Base-by-base conservation (phyloP, 208 protist species). In the Acanthamoeba healyi region DNA sequence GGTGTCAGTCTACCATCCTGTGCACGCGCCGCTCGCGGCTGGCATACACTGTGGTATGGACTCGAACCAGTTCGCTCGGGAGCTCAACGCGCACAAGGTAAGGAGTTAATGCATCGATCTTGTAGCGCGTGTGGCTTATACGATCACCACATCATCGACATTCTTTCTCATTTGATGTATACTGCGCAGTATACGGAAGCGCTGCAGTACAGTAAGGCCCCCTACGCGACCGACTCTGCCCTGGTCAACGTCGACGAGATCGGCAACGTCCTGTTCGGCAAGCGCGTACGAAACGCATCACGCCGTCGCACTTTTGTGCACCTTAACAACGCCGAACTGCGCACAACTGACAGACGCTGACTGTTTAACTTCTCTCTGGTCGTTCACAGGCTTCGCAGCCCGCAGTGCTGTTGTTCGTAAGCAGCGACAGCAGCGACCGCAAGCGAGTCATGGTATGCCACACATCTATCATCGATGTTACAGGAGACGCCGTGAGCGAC, bases 351-450 rank as follows among this genome's bases (percentile, higher is more conserved):
- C n/a, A n/a, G n/a, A n/a, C n/a, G n/a, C n/a, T n/a, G n/a, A n/a
- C n/a, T n/a, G n/a, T n/a, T n/a, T n/a, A n/a, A n/a, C n/a, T n/a
- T n/a, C n/a, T n/a, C 32, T 38, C 63, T 34, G 6, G 0, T 34
- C 10, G 32, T 70, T 34, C 7, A 72, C 67, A 44, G 67, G 36
- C n/a, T 26, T 26, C 7, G 2, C 67, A 36, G 74, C 74, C 74
- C 34, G 29, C 32, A 26, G 74, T 84, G n/a, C 15, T 84, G 74
- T 44, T 84, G 1, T 84, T 84, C 24, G 74, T 84, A 5, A 84
- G 74, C 74, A 34, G 74, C 44, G 42, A 84, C 32, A 49, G 42
- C 24, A 4, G 9, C 4, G 38, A 84, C 14, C 74, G 44, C 44
- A 22, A 24, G 19, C 36, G 58, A 10, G 42, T 19, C 38, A 84